phyloP scores from a whole-genome alignment of 2,329 filamentous ascomycete genomes.

The Microsporum ferrugineum region DNA sequence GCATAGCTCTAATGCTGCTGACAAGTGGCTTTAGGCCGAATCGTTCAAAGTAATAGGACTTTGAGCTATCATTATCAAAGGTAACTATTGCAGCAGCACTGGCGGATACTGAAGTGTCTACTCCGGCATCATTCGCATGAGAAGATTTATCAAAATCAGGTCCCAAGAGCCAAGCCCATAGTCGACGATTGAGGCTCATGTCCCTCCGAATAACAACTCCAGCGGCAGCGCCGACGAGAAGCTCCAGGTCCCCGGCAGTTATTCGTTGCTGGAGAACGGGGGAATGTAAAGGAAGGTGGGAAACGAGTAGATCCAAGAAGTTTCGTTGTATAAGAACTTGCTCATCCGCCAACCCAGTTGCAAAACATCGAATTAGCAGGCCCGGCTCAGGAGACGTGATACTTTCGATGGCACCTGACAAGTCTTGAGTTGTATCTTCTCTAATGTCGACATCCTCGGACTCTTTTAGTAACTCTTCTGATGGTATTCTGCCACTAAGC shows the following conservation, averaged over 20 bases:
- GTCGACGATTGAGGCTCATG: conserved; percentile 86
- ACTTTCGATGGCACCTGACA: conserved; percentile 32
- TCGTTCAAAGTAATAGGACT: conserved; percentile 70
- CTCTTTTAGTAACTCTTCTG: background rate
- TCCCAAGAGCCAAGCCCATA: conserved; percentile 95
- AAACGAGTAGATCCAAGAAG: conserved; percentile 84
- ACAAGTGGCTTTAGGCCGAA: conserved; percentile 66
- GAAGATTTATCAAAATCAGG: conserved; percentile 46
- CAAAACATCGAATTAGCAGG: conserved; percentile 79
- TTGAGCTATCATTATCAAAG: conserved; percentile 41
- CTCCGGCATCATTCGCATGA: conserved; percentile 28
- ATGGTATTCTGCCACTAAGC: conserved; percentile 39
- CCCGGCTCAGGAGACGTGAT: conserved; percentile 71
- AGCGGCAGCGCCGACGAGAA: conserved; percentile 70
- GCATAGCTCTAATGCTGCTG: conserved; percentile 64
- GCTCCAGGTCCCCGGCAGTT: conserved; percentile 63
- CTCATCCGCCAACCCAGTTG: conserved; percentile 74
- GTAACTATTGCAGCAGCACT: conserved; percentile 19
- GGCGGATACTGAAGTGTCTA: conserved; percentile 19
- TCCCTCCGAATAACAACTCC: conserved; percentile 80
- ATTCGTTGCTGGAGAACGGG: conserved; percentile 65
- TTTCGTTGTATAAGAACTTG: conserved; percentile 88
- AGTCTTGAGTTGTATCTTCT: conserved; percentile 17
- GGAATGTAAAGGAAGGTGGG: conserved; percentile 76
- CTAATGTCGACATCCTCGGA: conserved; percentile 17